phyloP scores from a whole-genome alignment of 164 flowering plant genomes.

The Sextonia rubra region DNA sequence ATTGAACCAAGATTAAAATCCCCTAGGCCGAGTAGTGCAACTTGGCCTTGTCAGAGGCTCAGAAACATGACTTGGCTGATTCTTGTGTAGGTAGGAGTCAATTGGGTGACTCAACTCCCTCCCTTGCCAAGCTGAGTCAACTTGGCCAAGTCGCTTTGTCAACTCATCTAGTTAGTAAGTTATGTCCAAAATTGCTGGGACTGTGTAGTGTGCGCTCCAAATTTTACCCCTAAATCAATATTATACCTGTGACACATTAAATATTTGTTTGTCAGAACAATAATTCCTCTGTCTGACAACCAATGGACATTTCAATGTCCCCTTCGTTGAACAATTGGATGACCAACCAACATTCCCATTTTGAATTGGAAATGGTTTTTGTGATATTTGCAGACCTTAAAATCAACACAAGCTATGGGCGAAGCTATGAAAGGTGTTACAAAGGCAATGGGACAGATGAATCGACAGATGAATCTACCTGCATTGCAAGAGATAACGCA shows the following conservation, averaged over 20 bases:
- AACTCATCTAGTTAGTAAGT: no score
- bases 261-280: not conserved
- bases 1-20: no score
- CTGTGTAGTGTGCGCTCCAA: no score
- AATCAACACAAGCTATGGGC: constrained; percentile 95
- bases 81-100: no score
- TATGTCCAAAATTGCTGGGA: no score
- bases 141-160: no score
- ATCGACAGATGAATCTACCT: constrained; percentile 84
- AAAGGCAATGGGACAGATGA: constrained; percentile 93
- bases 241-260: not conserved
- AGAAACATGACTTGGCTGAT: no score
- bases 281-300: not conserved
- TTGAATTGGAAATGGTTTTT: not conserved
- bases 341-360: not conserved
- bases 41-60: no score
- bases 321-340: not conserved
- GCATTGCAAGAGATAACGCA: constrained; percentile 76
- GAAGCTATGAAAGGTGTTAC: constrained; percentile 92
- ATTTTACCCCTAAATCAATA: not conserved
- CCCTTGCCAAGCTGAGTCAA: no score
- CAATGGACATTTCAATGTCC: not conserved
- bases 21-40: no score
- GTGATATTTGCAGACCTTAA: constrained; percentile 45
- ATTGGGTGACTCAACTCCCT: no score